phyloP scores from a whole-genome alignment of 2,329 filamentous ascomycete species.

The Ophiostoma angusticollis region DNA sequence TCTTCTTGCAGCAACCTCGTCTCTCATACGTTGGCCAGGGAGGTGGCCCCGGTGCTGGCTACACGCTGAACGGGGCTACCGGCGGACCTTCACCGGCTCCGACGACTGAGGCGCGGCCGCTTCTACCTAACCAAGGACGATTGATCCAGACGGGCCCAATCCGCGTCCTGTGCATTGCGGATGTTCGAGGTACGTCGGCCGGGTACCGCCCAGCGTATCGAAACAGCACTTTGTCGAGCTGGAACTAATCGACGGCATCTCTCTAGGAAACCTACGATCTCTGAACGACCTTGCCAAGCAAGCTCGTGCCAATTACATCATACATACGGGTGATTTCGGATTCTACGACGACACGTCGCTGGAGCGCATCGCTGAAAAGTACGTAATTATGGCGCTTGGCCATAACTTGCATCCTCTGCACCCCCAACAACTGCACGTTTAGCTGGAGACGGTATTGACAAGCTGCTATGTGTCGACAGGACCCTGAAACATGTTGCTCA shows the following conservation, averaged over 20 bases:
- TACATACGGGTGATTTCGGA: constrained; percentile 97
- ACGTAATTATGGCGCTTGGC: constrained; percentile 24
- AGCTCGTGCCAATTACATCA: constrained; percentile 90
- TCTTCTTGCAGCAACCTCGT: constrained; percentile 20
- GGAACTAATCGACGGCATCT: constrained; percentile 11
- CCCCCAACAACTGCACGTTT: too few species aligned
- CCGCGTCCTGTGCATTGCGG: constrained; percentile 56
- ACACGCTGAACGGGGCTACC: constrained; percentile 50
- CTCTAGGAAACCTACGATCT: constrained; percentile 81
- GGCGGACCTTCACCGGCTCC: constrained; percentile 31
- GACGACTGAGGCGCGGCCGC: constrained; percentile 48
- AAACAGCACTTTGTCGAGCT: not conserved
- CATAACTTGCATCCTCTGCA: not conserved
- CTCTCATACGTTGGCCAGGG: constrained; percentile 32
- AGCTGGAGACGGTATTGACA: too few species aligned
- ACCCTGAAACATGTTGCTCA: constrained; percentile 97
- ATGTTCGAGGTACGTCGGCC: constrained; percentile 50
- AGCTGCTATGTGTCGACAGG: constrained; percentile 32
- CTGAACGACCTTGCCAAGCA: constrained; percentile 93
- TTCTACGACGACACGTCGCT: constrained; percentile 96
- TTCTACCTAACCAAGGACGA: constrained; percentile 55
- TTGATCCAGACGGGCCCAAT: constrained; percentile 53
- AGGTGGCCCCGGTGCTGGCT: constrained; percentile 27
- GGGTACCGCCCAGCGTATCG: too few species aligned
- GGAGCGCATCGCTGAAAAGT: constrained; percentile 97